Base-by-base conservation (phyloP, 495 filamentous ascomycete species). In the Talaromyces trachyspermus region DNA sequence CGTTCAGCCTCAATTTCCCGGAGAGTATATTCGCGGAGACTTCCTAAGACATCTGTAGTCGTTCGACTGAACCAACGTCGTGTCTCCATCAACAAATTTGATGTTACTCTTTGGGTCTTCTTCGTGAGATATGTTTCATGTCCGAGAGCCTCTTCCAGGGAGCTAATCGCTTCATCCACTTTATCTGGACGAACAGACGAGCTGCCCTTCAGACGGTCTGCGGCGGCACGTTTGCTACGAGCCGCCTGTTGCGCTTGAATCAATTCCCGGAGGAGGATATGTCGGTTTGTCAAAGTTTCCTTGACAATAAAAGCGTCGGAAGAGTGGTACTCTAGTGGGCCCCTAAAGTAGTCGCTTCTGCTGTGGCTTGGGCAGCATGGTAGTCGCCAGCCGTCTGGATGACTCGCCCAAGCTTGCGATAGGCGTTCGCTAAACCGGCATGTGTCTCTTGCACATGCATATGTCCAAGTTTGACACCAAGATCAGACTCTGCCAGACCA, bases 291-390 rank as follows among this genome's bases (percentile, higher is more conserved):
- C 53, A 99, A 78, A 18, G 91, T 96, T 59, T 99, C 94, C 66
- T 99, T 99, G 53, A 99, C 94, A 58, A 97, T 95, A 61, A 97
- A 92, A 19, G 94, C 88, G 59, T 99, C 92, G 11, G 84, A 83
- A 20, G 89, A 95, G 66, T 99, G 90, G 60, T 99, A 97, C 51
- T 86, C 84, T 43, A 99, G 78, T 5, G 94, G 89, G 56, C 97
- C 94, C 87, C 88, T 37, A 99, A 75, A 0, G 91, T 96, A 1
- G 91, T 95, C 5, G 94, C 94, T 65, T 99, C 94, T 12, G 88
- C 88, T 8, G 94, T 99, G 25, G 87, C 94, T 68, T 99, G 94
- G 7, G 91, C 90, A n/a, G 91, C 89, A 60, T 97, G 94, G 55
- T 79, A 95, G 62, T 99, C 94, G 46, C 94, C 94, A 10, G 89